Conservation (phyloP, 2,329 filamentous ascomycete species). For the Curvularia spicifera region DNA sequence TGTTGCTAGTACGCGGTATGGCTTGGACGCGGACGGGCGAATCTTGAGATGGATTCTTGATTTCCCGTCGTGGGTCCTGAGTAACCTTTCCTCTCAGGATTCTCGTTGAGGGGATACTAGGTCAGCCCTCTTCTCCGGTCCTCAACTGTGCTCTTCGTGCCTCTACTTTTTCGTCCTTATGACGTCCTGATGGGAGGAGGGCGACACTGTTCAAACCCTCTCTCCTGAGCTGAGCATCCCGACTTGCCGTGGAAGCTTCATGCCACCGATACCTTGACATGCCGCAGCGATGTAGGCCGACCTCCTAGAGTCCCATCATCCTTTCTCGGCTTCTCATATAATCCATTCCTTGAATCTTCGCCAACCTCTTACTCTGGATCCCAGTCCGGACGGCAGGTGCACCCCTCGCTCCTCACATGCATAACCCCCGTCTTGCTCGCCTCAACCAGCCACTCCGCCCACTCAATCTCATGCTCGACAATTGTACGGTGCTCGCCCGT, state of each 20-base stretch:
- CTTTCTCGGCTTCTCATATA: no score
- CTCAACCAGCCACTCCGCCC: constrained; percentile 40
- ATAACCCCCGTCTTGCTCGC: constrained; percentile 35
- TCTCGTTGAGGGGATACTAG: neutral
- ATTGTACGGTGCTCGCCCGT: constrained; percentile 30
- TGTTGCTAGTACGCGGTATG: neutral
- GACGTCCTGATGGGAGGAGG: neutral
- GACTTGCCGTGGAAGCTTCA: neutral
- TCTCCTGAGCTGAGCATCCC: neutral
- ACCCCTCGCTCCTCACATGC: constrained; percentile 37
- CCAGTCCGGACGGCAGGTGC: constrained; percentile 37
- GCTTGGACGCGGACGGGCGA: neutral
- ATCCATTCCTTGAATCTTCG: neutral
- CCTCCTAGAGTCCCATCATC: neutral
- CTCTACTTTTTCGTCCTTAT: neutral
- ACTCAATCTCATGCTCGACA: constrained; percentile 40
- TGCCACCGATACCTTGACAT: neutral
- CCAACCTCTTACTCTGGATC: constrained; percentile 15
- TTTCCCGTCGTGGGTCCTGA: neutral
- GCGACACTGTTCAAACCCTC: neutral
- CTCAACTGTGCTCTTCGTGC: neutral
- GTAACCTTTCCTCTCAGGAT: neutral
- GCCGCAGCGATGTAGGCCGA: neutral
- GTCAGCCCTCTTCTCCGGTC: neutral
- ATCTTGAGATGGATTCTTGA: neutral